Conservation (phyloP, 805 yeast species). For the Candida peoriensis region DNA sequence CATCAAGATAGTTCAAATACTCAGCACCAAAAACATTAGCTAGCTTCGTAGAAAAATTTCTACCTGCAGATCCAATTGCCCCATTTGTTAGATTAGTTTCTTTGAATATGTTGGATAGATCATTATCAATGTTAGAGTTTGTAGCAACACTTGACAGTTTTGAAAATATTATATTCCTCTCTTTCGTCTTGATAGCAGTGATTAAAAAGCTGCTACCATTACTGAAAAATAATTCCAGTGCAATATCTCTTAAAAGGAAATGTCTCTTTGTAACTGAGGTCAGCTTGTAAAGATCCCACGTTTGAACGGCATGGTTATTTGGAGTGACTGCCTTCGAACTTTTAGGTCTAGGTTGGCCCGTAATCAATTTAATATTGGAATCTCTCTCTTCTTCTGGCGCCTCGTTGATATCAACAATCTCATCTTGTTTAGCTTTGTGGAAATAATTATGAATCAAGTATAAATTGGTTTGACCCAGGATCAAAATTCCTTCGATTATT, state of each 20-base stretch:
- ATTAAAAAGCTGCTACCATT: slow-evolving; percentile 69
- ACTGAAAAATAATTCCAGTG: slow-evolving; percentile 68
- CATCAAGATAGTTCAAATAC: slow-evolving; percentile 32
- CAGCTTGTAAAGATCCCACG: slow-evolving; percentile 58
- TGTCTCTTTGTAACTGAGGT: slow-evolving; percentile 69
- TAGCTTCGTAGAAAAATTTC: slow-evolving; percentile 36
- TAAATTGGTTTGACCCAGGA: slow-evolving; percentile 58
- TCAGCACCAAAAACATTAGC: slow-evolving; percentile 41
- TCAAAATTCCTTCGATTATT: slow-evolving; percentile 68
- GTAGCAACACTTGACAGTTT: slow-evolving; percentile 45
- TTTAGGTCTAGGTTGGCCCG: slow-evolving; percentile 36
- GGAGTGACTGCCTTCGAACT: slow-evolving; percentile 15
- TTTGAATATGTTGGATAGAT: slow-evolving; percentile 48
- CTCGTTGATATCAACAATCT: slow-evolving; percentile 60
- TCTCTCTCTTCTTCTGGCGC: slow-evolving; percentile 62
- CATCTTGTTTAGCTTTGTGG: slow-evolving; percentile 42
- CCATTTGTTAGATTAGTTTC: slow-evolving; percentile 37
- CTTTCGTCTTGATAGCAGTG: slow-evolving; percentile 49
- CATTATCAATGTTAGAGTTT: slow-evolving; percentile 46
- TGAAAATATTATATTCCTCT: slow-evolving; percentile 52
- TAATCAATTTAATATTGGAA: slow-evolving; percentile 59
- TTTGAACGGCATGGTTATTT: slow-evolving; percentile 41
- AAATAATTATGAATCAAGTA: slow-evolving; percentile 71
- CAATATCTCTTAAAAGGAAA: slow-evolving; percentile 74
- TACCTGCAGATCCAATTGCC: slow-evolving; percentile 25